Percentiles rank a stretch among this genome's conserved stretches.
These are phyloP conservation scores for Botrytis tulipae DNA, from an alignment of 2,329 filamentous ascomycete species.

Conservation along the genomic window DNA sequence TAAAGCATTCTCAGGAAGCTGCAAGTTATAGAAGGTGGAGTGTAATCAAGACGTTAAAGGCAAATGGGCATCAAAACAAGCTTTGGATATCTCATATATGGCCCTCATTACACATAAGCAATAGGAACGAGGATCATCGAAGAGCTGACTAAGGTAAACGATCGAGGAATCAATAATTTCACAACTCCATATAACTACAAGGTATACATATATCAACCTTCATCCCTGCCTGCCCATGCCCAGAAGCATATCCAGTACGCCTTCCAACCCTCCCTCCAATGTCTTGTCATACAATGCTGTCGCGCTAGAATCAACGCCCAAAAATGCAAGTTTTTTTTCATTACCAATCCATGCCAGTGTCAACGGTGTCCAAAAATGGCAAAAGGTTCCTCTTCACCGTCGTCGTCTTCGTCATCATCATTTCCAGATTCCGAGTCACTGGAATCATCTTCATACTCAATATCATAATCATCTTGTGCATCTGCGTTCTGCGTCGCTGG, in stretches of 20 bases:
- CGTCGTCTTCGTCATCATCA: constrained; percentile 42
- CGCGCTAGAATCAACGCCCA: constrained; percentile 12
- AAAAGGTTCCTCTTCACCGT: constrained; percentile 48
- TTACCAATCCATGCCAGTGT: constrained; percentile 19
- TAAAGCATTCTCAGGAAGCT: neutral
- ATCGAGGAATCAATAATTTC: constrained; percentile 10
- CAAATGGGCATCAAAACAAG: neutral
- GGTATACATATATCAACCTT: constrained; percentile 10
- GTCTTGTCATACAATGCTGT: constrained; percentile 5
- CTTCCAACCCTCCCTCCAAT: neutral
- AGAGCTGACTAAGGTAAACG: neutral
- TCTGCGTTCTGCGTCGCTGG: constrained; percentile 35
- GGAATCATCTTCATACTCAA: constrained; percentile 29
- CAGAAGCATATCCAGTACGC: constrained; percentile 16
- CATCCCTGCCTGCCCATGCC: neutral
- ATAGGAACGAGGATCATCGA: too few relatives aligned
- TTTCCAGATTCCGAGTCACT: constrained; percentile 27
- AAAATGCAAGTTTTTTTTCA: constrained; percentile 8
- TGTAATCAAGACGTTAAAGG: too few relatives aligned
- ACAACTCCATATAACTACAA: constrained; percentile 11
- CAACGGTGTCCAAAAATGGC: constrained; percentile 53
- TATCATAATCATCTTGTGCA: constrained; percentile 44
- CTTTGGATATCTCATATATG: neutral
- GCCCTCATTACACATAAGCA: neutral
- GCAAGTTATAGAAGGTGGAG: neutral